These are phyloP conservation scores for Agrocybe chaxingu DNA, from an alignment of 768 basidiomycete genomes.

Conservation along the genomic window DNA sequence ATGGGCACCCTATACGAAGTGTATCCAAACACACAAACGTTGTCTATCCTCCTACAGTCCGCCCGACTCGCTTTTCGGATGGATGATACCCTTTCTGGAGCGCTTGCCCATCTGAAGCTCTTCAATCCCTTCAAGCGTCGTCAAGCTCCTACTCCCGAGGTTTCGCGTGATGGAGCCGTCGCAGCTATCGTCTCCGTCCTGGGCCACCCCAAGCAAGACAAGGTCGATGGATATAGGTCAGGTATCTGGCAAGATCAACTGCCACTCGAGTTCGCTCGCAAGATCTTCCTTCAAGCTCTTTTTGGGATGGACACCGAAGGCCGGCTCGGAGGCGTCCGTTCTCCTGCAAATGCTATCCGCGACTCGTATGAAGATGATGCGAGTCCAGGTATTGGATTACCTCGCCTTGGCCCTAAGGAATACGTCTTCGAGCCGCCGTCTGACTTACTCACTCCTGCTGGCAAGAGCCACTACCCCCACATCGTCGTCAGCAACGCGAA, in stretches of 20 bases:
- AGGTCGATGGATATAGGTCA: conserved; percentile 24
- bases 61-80: conserved; percentile 50
- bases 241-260: conserved; percentile 43
- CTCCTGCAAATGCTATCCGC: conserved; percentile 36
- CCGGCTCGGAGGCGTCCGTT: conserved; percentile 19
- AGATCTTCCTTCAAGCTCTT: conserved; percentile 53
- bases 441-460: conserved; percentile 21
- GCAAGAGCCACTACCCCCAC: conserved; percentile 19
- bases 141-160: not conserved
- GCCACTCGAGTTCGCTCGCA: conserved; percentile 46
- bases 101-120: conserved; percentile 41
- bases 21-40: conserved; percentile 49
- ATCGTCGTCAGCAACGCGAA: conserved; percentile 45
- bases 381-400: conserved; percentile 7
- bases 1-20: conserved; percentile 58
- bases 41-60: conserved; percentile 59
- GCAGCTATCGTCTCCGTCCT: conserved; percentile 24
- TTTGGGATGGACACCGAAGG: conserved; percentile 43
- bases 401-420: conserved; percentile 7
- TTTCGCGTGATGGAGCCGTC: conserved; percentile 22
- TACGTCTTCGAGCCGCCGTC: conserved; percentile 15
- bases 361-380: conserved; percentile 21
- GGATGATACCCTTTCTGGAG: conserved; percentile 50
- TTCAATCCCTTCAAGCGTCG: conserved; percentile 29
- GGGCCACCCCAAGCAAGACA: conserved; percentile 18